Base-by-base conservation (phyloP, 352 stramenopile species). In the Thalassiosira hispida region DNA sequence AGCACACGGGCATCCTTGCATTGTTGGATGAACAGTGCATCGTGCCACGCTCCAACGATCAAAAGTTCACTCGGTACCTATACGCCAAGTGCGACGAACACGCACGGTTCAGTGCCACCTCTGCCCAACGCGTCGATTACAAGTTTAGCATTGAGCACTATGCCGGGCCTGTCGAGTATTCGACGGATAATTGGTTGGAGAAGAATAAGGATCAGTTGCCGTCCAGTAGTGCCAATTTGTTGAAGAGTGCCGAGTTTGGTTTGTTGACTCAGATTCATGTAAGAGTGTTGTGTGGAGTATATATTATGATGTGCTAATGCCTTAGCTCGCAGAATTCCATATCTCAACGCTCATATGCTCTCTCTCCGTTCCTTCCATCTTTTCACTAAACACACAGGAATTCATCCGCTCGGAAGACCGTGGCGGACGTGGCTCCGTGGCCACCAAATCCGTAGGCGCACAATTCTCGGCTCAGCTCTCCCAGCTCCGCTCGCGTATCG, bases 21-120 rank as follows among this genome's bases (percentile, higher is more conserved):
- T 82, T 99, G 25, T 84, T 99, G 14, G 97, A 99, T 79, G 97
- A 99, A 80, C 96, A 99, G 68, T 98, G 98, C 86, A 29, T 64
- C 27, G 55, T 29, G 49, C 42, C 46, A 33, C 5, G 55, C 47
- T 64, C 27, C 29, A 64, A 64, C 49, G 55, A 64, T 31, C 29
- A 31, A 29, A 91, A 88, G 27, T 92, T 90, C 49, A 86, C 70
- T 18, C 60, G 79, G 40, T 82, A 91, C 22, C 42, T 92, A 20
- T 92, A 94, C 42, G 63, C 62, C 0, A 62, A 78, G 23, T 91
- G 84, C 35, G 79, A 79, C 27, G 61, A 49, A 9, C 83, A 92
- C 53, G 38, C 80, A 23, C 55, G 89, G 33, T 94, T 93, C 69
- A 72, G 73, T 38, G 88, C 86, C 2, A 84, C 76, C 14, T 83